Base-by-base conservation (phyloP, 1,284 basidiomycete species). In the Cystobasidium sp. region DNA sequence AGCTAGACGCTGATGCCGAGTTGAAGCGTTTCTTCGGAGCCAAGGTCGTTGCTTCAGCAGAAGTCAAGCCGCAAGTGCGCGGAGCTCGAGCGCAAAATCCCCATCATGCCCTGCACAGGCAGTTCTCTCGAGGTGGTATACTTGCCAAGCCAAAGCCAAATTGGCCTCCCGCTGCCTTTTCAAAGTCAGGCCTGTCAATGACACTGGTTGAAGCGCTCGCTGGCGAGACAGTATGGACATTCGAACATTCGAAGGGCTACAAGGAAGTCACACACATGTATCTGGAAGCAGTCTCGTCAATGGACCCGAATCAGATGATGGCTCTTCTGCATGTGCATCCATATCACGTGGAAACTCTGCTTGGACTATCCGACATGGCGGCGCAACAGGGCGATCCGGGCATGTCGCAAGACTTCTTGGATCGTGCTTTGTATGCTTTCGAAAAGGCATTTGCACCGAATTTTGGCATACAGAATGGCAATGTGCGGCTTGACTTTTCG, bases 1-100 rank as follows among this genome's bases (percentile, higher is more conserved):
- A 93, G 78, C 88, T 97, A 18, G 93, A 97, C 76, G 86, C 89
- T 10, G 93, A 95, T 73, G 89, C 89, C 0, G 94, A 97, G 81
- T 87, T 97, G 82, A 89, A 91, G 72, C 90, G 88, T 76, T 95
- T 97, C 86, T 97, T 97, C 79, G 94, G 94, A 1, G 87, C 91
- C 7, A 91, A 90, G 81, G 93, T 96, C 68, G 87, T 96, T 16
- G 84, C 88, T 75, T 86, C 87, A 0, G 85, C 85, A 14, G 86
- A 86, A 75, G 41, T 63, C n/a, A 59, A 43, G 75, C 76, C 55
- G 58, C 77, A 44, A 77, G 76, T 24, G 46, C 76, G 51, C 69
- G 69, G 69, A 9, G 69, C 69, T 1, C 1, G 69, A 41, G 69
- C 69, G n/a, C 59, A 73, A 68, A 68, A 70, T 79, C 64, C 76